phyloP scores from a whole-genome alignment of 1,284 basidiomycete genomes.

The Ceratorhiza oryzae-sativae region DNA sequence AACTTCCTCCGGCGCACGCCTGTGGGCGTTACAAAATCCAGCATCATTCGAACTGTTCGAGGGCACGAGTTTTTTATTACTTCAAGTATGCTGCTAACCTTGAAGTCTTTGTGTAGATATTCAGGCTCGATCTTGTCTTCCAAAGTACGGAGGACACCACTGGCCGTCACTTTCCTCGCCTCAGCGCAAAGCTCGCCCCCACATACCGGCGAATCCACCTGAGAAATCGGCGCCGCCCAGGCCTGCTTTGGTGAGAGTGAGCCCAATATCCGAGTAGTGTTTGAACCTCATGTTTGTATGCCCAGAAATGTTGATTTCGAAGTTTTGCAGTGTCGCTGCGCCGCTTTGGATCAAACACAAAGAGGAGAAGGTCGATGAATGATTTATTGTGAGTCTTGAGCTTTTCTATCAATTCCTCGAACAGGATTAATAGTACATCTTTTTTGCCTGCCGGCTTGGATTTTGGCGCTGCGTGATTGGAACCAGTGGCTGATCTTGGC shows the following conservation, averaged over 20 bases:
- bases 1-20: not conserved
- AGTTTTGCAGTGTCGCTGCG: not conserved
- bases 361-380: not conserved
- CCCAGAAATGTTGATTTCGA: not conserved
- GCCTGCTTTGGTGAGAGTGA: conserved; percentile 6
- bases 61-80: not conserved
- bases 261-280: not conserved
- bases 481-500: not conserved
- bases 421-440: not conserved
- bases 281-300: not conserved
- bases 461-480: not conserved
- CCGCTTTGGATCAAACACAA: conserved; percentile 9
- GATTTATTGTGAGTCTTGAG: not conserved
- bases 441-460: not conserved
- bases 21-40: conserved; percentile 1
- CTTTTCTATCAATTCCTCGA: not conserved
- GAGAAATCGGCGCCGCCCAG: not conserved
- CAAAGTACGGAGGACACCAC: not conserved
- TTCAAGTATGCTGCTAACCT: not conserved
- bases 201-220: not conserved
- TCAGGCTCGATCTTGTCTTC: not conserved
- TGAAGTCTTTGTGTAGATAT: conserved; percentile 2
- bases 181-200: not conserved
- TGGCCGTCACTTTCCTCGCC: not conserved
- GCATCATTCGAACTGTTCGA: not conserved